phyloP scores from a whole-genome alignment of 495 filamentous ascomycete species.

The Acidiella bohemica region DNA sequence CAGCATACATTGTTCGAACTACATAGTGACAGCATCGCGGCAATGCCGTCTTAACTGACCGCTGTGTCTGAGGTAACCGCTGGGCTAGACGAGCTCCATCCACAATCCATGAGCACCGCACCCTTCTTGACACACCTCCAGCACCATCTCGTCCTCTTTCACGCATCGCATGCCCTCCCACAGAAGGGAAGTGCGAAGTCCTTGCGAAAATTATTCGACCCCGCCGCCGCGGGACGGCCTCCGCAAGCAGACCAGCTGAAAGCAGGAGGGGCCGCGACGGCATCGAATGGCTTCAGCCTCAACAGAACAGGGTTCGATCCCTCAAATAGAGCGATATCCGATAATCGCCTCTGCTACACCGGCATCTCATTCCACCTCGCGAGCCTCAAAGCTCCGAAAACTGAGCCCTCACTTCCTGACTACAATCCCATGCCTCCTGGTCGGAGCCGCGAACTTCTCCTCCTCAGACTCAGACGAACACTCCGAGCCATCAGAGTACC shows the following conservation, averaged over 20 bases:
- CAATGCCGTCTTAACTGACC: too few relatives aligned
- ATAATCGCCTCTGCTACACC: background rate
- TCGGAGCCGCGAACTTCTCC: slow-evolving; percentile 24
- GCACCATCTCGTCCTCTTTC: background rate
- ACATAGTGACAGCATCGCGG: too few relatives aligned
- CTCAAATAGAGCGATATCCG: background rate
- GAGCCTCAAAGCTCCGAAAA: background rate
- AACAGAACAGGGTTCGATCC: slow-evolving; percentile 3
- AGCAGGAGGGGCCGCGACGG: slow-evolving; percentile 4
- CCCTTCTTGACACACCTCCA: background rate
- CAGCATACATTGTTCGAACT: too few relatives aligned
- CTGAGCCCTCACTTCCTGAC: slow-evolving; percentile 35
- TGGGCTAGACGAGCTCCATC: slow-evolving; percentile 1
- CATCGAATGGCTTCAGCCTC: background rate
- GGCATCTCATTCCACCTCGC: background rate
- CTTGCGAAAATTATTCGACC: slow-evolving; percentile 1
- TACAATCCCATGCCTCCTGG: slow-evolving; percentile 66
- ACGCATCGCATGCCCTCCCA: background rate
- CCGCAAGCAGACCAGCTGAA: slow-evolving; percentile 17
- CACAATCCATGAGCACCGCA: background rate
- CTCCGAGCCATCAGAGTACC: slow-evolving; percentile 55
- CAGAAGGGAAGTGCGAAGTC: background rate
- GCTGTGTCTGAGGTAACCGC: too few relatives aligned
- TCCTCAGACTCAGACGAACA: slow-evolving; percentile 31
- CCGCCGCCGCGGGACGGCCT: background rate